Evolutionary conservation across 2,329 filamentous ascomycete genomes (phyloP).

Genomic region (Microsporum audouinii): DNA sequence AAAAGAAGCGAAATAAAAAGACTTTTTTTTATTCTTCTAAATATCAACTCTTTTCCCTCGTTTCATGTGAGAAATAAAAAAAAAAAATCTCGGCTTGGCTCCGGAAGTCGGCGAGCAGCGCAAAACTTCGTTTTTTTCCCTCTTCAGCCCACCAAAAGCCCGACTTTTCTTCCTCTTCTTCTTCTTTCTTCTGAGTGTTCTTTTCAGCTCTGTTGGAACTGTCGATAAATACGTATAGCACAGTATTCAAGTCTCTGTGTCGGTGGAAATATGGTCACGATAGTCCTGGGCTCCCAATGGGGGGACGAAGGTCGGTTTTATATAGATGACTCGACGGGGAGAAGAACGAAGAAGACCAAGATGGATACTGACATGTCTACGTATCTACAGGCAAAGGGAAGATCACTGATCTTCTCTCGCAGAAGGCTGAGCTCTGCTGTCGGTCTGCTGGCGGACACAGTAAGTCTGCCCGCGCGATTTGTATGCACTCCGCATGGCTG

Average conservation of each 20-base stretch:
- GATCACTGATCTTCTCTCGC: slow-evolving; percentile 38
- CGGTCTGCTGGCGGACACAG: slow-evolving; percentile 39
- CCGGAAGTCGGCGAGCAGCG: background rate
- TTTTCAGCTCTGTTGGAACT: background rate
- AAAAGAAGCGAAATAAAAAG: too few relatives aligned
- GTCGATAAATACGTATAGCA: too few relatives aligned
- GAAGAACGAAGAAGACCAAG: background rate
- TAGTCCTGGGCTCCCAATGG: slow-evolving; percentile 39
- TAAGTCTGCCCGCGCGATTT: slow-evolving; percentile 20
- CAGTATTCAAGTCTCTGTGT: background rate
- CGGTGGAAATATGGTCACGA: slow-evolving; percentile 25
- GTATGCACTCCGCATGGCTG: background rate
- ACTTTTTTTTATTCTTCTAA: too few relatives aligned
- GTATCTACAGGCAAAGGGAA: slow-evolving; percentile 34
- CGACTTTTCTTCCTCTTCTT: background rate
- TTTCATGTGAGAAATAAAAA: background rate
- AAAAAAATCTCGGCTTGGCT: background rate
- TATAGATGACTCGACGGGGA: background rate
- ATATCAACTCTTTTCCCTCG: background rate
- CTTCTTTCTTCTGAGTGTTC: background rate
- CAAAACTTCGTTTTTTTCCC: background rate
- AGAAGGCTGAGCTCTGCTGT: slow-evolving; percentile 34
- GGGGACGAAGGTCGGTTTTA: slow-evolving; percentile 36
- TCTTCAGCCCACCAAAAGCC: background rate
- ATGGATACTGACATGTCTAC: slow-evolving; percentile 6